Evolutionary conservation across 2,329 filamentous ascomycete species (phyloP).

Genomic region (Calonectria pseudoreteaudii): DNA sequence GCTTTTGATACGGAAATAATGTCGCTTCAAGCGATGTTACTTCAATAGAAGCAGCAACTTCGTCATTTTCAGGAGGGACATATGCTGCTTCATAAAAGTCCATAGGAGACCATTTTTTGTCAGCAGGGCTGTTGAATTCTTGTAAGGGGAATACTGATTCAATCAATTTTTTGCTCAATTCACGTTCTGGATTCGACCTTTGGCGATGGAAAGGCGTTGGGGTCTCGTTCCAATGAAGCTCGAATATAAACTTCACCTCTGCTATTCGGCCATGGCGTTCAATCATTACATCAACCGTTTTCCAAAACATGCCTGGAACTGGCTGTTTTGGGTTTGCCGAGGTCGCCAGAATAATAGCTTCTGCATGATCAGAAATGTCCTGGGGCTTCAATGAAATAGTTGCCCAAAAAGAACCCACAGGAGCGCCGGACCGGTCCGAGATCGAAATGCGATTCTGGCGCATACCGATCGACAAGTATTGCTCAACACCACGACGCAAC

Average conservation of each 20-base stretch:
- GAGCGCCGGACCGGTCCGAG: slow-evolving; percentile 23
- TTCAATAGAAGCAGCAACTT: slow-evolving; percentile 50
- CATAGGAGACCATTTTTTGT: slow-evolving; percentile 56
- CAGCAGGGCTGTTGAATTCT: background rate
- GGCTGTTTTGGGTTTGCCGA: slow-evolving; percentile 26
- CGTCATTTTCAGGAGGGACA: slow-evolving; percentile 63
- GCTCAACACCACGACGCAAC: slow-evolving; percentile 34
- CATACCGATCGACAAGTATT: slow-evolving; percentile 34
- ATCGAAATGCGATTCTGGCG: slow-evolving; percentile 32
- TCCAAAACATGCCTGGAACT: slow-evolving; percentile 51
- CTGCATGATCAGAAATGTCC: slow-evolving; percentile 35
- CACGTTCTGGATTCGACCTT: slow-evolving; percentile 9
- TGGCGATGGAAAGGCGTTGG: slow-evolving; percentile 41
- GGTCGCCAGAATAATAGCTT: slow-evolving; percentile 33
- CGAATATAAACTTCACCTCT: slow-evolving; percentile 47
- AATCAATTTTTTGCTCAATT: slow-evolving; percentile 50
- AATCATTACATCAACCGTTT: slow-evolving; percentile 46
- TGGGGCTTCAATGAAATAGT: slow-evolving; percentile 37
- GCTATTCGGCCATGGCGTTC: slow-evolving; percentile 41
- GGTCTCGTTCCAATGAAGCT: slow-evolving; percentile 58
- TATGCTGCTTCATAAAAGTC: slow-evolving; percentile 78
- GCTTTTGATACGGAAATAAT: slow-evolving; percentile 79
- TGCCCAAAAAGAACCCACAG: slow-evolving; percentile 16
- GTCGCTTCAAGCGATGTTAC: slow-evolving; percentile 60
- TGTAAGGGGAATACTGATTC: slow-evolving; percentile 48